phyloP scores from a whole-genome alignment of 495 filamentous ascomycete genomes.

The Hyaloscypha hepaticicola region DNA sequence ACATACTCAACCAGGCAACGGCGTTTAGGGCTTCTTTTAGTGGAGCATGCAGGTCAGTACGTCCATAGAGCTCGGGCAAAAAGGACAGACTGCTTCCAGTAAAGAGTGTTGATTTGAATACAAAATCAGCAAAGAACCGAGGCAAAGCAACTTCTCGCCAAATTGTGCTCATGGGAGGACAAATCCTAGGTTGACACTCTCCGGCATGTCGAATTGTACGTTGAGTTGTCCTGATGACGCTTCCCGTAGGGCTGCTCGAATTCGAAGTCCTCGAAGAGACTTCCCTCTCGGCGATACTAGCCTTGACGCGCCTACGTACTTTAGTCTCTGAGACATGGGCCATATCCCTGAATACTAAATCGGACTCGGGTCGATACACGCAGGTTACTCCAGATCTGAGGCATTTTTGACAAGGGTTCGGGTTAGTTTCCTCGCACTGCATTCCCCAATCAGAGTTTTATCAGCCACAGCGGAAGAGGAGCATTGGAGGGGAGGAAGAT shows the following conservation, averaged over 20 bases:
- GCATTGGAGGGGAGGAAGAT: too few species aligned
- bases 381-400: background rate
- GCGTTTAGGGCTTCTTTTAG: background rate
- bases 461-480: too few species aligned
- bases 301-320: background rate
- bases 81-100: background rate
- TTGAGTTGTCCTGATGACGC: background rate
- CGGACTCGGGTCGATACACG: background rate
- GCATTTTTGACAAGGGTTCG: background rate
- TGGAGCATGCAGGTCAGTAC: conserved; percentile 1
- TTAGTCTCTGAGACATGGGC: background rate
- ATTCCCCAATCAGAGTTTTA: too few species aligned
- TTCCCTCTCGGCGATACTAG: background rate
- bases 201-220: background rate
- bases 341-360: conserved; percentile 4
- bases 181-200: background rate
- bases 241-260: background rate
- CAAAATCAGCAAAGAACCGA: background rate
- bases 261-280: background rate
- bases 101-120: background rate
- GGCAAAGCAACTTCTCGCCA: conserved; percentile 1
- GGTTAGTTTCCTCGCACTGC: background rate
- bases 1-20: conserved; percentile 7
- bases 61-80: background rate
- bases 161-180: background rate